A percentile compares a stretch with the other conserved stretches of the same genome.
Conservation (phyloP, 805 yeast genomes). For the Candida ulmi region DNA sequence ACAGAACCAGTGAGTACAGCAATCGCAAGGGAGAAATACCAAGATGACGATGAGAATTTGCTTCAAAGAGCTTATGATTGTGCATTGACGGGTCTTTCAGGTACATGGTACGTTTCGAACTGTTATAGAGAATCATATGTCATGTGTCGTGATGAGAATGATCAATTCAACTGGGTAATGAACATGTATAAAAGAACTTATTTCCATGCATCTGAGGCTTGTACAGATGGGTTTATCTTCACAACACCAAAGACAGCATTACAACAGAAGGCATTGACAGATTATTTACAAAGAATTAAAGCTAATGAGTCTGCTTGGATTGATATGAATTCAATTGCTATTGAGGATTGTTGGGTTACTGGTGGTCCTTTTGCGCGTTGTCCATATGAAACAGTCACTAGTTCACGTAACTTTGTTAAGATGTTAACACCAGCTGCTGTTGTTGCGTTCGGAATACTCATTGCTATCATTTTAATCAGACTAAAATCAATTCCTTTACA, state of each 20-base stretch:
- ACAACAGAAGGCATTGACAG: slow-evolving; percentile 31
- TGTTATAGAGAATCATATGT: slow-evolving; percentile 52
- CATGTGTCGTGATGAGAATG: slow-evolving; percentile 45
- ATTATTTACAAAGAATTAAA: slow-evolving; percentile 16
- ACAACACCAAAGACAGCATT: slow-evolving; percentile 45
- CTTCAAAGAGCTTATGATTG: slow-evolving; percentile 37
- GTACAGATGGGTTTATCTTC: slow-evolving; percentile 33
- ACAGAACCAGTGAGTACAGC: slow-evolving; percentile 39
- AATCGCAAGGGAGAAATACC: slow-evolving; percentile 14
- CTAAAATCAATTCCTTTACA: slow-evolving; percentile 63
- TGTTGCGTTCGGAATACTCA: slow-evolving; percentile 47
- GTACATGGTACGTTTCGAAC: slow-evolving; percentile 57
- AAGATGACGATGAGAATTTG: slow-evolving; percentile 9
- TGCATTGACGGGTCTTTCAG: slow-evolving; percentile 34
- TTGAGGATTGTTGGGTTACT: slow-evolving; percentile 73
- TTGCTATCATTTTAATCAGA: slow-evolving; percentile 49
- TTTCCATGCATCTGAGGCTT: slow-evolving; percentile 33
- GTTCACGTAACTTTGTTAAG: slow-evolving; percentile 50
- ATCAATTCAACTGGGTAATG: slow-evolving; percentile 41
- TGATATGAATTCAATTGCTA: slow-evolving; percentile 72
- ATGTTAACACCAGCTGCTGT: slow-evolving; percentile 65
- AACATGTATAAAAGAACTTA: slow-evolving; percentile 31
- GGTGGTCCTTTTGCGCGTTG: slow-evolving; percentile 78
- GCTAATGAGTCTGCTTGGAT: slow-evolving; percentile 56
- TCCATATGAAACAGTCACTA: slow-evolving; percentile 61